Evolutionary conservation across 176 grass and related monocot genomes (phyloP).

Genomic region (Oryza glaberrima): DNA sequence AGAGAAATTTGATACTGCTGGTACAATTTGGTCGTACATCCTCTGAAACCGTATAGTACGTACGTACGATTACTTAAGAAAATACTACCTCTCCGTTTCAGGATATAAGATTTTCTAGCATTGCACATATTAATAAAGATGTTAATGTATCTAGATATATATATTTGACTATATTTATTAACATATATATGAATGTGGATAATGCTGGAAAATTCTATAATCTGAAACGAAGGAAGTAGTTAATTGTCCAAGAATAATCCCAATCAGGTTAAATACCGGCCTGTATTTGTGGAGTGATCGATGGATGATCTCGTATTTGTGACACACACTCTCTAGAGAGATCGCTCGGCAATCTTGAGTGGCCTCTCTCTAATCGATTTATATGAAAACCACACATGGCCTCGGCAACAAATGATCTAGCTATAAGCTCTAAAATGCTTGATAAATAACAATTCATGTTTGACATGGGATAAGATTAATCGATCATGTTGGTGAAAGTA

Average conservation of each 20-base stretch:
- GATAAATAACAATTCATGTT: neutral
- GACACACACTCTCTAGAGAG: neutral
- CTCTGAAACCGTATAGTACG: neutral
- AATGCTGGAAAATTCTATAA: too few species aligned
- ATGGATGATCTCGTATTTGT: neutral
- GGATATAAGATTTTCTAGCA: too few species aligned
- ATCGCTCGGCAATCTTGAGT: neutral
- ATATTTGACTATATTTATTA: too few species aligned
- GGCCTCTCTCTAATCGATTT: neutral
- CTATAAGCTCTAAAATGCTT: neutral
- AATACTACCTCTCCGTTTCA: too few species aligned
- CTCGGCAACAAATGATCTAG: neutral
- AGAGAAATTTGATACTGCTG: neutral
- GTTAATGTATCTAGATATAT: too few species aligned
- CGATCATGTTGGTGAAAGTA: neutral
- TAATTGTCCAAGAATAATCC: neutral
- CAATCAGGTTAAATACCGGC: neutral
- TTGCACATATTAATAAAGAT: too few species aligned
- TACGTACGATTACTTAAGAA: neutral
- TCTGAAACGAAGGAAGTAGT: too few species aligned
- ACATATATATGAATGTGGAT: too few species aligned
- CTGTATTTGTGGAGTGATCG: too few species aligned
- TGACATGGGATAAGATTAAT: neutral
- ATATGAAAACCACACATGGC: neutral
- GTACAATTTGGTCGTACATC: neutral